A percentile compares a stretch with the other conserved stretches of the same genome.
Conservation (phyloP, 1,139 yeast genomes). For the Geotrichum bryndzae region DNA sequence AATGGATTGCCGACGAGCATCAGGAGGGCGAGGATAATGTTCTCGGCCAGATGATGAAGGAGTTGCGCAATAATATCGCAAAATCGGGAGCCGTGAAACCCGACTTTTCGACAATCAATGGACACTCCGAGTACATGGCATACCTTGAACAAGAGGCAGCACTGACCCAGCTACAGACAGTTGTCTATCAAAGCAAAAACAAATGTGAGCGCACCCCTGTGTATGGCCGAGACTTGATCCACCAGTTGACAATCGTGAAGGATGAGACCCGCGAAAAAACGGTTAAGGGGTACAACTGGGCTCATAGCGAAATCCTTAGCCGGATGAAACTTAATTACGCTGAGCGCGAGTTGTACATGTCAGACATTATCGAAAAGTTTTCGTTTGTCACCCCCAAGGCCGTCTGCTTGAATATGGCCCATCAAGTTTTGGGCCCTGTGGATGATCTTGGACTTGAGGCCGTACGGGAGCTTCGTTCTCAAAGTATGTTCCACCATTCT, state of each 20-base stretch:
- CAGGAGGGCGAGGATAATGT: conserved; percentile 27
- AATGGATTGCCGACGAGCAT: conserved; percentile 43
- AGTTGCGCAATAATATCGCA: conserved; percentile 9
- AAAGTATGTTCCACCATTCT: conserved; percentile 64
- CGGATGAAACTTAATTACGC: conserved; percentile 40
- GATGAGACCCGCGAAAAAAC: conserved; percentile 2
- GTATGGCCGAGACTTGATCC: conserved; percentile 31
- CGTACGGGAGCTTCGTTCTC: conserved; percentile 10
- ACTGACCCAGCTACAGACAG: conserved; percentile 49
- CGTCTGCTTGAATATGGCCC: conserved; percentile 70
- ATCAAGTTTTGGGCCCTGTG: conserved; percentile 45
- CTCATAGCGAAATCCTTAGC: conserved; percentile 24
- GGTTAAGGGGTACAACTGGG: conserved; percentile 25
- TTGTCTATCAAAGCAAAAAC: conserved; percentile 51
- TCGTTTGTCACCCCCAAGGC: conserved; percentile 87
- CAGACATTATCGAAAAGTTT: conserved; percentile 60
- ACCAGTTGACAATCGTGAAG: conserved; percentile 11
- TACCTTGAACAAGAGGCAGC: conserved; percentile 46
- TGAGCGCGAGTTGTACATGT: conserved; percentile 42
- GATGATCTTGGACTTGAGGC: conserved; percentile 33
- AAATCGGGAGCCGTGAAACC: conserved; percentile 34
- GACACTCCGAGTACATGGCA: conserved; percentile 55
- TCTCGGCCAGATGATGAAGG: conserved; percentile 30
- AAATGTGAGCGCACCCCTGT: conserved; percentile 32
- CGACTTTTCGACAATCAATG: conserved; percentile 48